These are phyloP conservation scores for Thelonectria blattea DNA, from an alignment of 2,329 filamentous ascomycete species.

Conservation along the genomic window DNA sequence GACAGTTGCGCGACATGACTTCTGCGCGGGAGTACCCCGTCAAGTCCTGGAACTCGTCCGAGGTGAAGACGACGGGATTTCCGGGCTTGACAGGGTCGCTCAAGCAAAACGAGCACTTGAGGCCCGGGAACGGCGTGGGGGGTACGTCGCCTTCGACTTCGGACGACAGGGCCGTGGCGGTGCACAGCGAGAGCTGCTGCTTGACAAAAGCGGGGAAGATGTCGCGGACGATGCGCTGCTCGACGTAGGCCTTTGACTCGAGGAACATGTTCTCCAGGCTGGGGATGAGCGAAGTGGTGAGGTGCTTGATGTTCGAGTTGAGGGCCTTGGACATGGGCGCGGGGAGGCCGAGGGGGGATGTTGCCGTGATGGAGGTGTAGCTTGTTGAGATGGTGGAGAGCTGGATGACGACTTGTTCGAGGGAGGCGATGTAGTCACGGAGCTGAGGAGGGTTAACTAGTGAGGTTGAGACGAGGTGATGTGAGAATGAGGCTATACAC, in stretches of 20 bases:
- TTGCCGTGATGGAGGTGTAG: conserved; percentile 51
- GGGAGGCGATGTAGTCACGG: conserved; percentile 52
- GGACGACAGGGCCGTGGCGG: conserved; percentile 51
- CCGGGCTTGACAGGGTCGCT: conserved; percentile 57
- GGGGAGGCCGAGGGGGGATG: conserved; percentile 50
- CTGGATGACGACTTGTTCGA: conserved; percentile 52
- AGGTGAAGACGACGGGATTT: conserved; percentile 56
- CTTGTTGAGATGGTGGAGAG: conserved; percentile 49
- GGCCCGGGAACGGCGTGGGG: conserved; percentile 53
- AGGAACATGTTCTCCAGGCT: conserved; percentile 52
- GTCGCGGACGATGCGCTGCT: conserved; percentile 51
- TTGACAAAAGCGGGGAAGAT: conserved; percentile 61
- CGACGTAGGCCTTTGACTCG: conserved; percentile 51
- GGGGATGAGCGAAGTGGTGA: conserved; percentile 52
- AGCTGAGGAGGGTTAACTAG: conserved; percentile 34
- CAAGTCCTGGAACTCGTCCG: conserved; percentile 58
- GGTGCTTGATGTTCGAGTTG: conserved; percentile 54
- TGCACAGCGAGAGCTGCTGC: conserved; percentile 55
- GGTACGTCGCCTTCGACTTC: conserved; percentile 39
- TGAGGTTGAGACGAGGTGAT: too few species aligned
- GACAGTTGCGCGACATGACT: conserved; percentile 56
- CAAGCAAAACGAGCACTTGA: conserved; percentile 65
- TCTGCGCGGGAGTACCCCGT: conserved; percentile 56
- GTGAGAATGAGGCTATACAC: conserved; percentile 23
- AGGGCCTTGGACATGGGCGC: conserved; percentile 48